These are phyloP conservation scores for Trichoderma cornu-damae DNA, from an alignment of 2,329 filamentous ascomycete genomes.

Conservation along the genomic window DNA sequence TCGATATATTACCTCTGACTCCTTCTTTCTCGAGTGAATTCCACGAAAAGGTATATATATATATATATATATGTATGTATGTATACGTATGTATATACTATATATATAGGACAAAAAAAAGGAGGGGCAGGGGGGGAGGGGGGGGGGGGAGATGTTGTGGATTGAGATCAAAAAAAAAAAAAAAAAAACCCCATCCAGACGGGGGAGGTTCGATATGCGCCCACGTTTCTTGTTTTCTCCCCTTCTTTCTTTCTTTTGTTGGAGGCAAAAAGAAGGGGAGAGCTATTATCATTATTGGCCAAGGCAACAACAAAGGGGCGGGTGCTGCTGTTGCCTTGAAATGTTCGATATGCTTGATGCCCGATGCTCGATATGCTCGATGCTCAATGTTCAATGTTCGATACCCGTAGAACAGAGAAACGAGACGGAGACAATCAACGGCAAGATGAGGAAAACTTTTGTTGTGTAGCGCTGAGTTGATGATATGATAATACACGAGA, in stretches of 20 bases:
- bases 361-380: not conserved
- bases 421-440: not conserved
- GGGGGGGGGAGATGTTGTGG: no score
- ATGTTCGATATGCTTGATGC: not conserved
- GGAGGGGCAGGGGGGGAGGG: no score
- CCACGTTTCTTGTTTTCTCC: no score
- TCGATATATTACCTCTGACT: conserved; percentile 14
- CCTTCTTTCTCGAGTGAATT: not conserved
- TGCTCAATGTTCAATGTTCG: not conserved
- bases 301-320: conserved; percentile 8
- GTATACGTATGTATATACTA: no score
- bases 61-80: no score
- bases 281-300: conserved; percentile 36
- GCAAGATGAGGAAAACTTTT: conserved; percentile 4
- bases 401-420: conserved; percentile 1
- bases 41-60: not conserved
- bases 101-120: no score
- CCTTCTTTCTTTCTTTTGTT: no score
- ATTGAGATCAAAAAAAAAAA: no score
- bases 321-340: not conserved
- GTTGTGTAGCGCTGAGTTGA: conserved; percentile 13
- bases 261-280: conserved; percentile 20
- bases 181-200: not conserved
- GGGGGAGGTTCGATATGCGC: not conserved
- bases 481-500: conserved; percentile 19